phyloP scores from a whole-genome alignment of 2,329 filamentous ascomycete species.

The Colletotrichum sidae region DNA sequence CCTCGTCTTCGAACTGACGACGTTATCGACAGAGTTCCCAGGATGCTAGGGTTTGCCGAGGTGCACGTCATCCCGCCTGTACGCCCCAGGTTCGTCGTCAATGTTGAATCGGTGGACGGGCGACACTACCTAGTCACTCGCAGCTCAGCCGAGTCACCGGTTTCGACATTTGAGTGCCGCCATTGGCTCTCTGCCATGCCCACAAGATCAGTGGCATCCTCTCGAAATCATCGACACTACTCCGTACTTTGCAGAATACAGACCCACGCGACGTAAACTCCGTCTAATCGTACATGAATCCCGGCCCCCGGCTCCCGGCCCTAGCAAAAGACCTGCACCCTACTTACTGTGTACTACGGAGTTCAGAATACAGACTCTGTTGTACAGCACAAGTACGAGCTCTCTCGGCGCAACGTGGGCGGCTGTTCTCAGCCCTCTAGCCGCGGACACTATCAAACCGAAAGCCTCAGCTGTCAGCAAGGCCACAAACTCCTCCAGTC shows the following conservation, averaged over 20 bases:
- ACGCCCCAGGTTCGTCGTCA: slow-evolving; percentile 29
- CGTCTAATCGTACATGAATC: slow-evolving; percentile 9
- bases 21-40: slow-evolving; percentile 33
- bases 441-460: too few relatives aligned
- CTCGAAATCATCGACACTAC: slow-evolving; percentile 16
- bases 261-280: slow-evolving; percentile 1
- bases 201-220: slow-evolving; percentile 1
- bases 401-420: too few relatives aligned
- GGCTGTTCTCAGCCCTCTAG: too few relatives aligned
- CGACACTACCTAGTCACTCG: slow-evolving; percentile 32
- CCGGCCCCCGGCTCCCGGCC: slow-evolving; percentile 16
- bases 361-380: too few relatives aligned
- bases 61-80: slow-evolving; percentile 37
- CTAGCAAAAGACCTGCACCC: slow-evolving; percentile 7
- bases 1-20: slow-evolving; percentile 17
- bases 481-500: slow-evolving; percentile 2
- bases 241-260: too few relatives aligned
- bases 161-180: slow-evolving; percentile 20
- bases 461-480: too few relatives aligned
- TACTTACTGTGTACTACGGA: too few relatives aligned
- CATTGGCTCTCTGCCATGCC: slow-evolving; percentile 23
- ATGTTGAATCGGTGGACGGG: slow-evolving; percentile 23
- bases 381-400: too few relatives aligned
- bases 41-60: slow-evolving; percentile 36
- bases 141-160: slow-evolving; percentile 32